A percentile compares a stretch with the other conserved stretches of the same genome.
Evolutionary conservation across 192 early-diverging fungal genomes (phyloP).

Genomic region (Podila horticola): DNA sequence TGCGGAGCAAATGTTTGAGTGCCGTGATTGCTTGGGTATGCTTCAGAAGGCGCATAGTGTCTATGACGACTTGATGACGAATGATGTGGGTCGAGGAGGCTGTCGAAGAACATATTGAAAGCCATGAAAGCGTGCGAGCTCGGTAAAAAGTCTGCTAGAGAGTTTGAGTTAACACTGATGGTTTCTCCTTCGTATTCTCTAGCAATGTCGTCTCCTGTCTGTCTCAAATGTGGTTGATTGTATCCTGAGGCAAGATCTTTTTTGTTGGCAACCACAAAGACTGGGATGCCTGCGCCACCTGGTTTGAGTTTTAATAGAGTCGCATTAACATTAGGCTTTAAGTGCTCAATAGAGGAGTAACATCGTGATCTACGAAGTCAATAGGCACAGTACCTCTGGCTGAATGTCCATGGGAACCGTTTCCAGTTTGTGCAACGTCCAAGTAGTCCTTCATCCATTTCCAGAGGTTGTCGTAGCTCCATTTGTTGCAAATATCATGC

Average conservation of each 20-base stretch:
- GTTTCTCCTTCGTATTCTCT: constrained; percentile 37
- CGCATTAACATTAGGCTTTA: too few species aligned
- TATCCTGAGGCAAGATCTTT: constrained; percentile 16
- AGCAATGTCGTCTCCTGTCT: not conserved
- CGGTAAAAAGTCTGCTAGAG: constrained; percentile 36
- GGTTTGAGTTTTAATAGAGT: not conserved
- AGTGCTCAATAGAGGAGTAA: too few species aligned
- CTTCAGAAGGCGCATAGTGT: not conserved
- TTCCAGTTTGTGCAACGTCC: constrained; percentile 7
- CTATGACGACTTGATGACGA: constrained; percentile 6
- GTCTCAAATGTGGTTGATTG: not conserved
- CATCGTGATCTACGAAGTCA: not conserved
- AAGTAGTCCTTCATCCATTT: constrained; percentile 55
- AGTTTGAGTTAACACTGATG: constrained; percentile 27
- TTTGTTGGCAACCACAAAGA: constrained; percentile 41
- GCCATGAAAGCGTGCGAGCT: constrained; percentile 36
- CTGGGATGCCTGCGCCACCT: constrained; percentile 9
- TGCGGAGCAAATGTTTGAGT: not conserved
- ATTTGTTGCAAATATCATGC: constrained; percentile 61
- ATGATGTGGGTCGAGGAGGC: constrained; percentile 17
- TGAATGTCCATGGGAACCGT: not conserved
- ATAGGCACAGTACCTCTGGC: not conserved
- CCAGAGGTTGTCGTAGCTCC: constrained; percentile 66
- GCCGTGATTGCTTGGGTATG: not conserved
- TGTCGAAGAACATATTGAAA: constrained; percentile 44